Percentiles rank a stretch among this genome's conserved stretches.
These are phyloP conservation scores for Ogataea allantospora DNA, from an alignment of 805 yeast genomes.

Conservation along the genomic window DNA sequence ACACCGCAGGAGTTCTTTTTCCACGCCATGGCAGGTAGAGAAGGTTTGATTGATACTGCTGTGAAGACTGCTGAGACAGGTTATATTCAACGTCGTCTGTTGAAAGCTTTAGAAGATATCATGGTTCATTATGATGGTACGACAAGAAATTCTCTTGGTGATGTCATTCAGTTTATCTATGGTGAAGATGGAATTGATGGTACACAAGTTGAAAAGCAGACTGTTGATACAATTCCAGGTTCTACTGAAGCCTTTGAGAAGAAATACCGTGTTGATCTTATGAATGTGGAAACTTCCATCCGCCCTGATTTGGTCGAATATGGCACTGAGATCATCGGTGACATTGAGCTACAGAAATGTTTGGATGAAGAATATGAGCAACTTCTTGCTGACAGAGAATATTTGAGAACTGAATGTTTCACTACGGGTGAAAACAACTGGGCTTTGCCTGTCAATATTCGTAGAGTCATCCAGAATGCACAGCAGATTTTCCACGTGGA, in stretches of 20 bases:
- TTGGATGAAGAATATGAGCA: slow-evolving; percentile 85
- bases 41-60: slow-evolving; percentile 98
- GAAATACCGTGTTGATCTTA: slow-evolving; percentile 82
- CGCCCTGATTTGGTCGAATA: slow-evolving; percentile 78
- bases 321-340: slow-evolving; percentile 89
- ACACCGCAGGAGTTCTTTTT: slow-evolving; percentile 98
- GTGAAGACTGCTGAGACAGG: slow-evolving; percentile 99
- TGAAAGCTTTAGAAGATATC: slow-evolving; percentile 93
- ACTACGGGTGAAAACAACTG: slow-evolving; percentile 92
- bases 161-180: slow-evolving; percentile 89
- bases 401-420: slow-evolving; percentile 78
- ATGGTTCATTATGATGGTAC: slow-evolving; percentile 99
- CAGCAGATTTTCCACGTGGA: slow-evolving; percentile 96
- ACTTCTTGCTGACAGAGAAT: slow-evolving; percentile 69
- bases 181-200: slow-evolving; percentile 99
- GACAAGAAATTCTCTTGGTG: slow-evolving; percentile 96
- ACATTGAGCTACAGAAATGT: slow-evolving; percentile 72
- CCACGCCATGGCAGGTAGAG: slow-evolving; percentile 99
- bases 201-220: slow-evolving; percentile 94
- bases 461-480: slow-evolving; percentile 95
- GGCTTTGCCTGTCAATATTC: slow-evolving; percentile 96
- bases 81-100: slow-evolving; percentile 96
- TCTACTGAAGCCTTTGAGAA: slow-evolving; percentile 79
- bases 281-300: slow-evolving; percentile 64
- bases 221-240: slow-evolving; percentile 93